Conservation (phyloP, 192 early-diverging fungal species). For the Backusella australiensis region DNA sequence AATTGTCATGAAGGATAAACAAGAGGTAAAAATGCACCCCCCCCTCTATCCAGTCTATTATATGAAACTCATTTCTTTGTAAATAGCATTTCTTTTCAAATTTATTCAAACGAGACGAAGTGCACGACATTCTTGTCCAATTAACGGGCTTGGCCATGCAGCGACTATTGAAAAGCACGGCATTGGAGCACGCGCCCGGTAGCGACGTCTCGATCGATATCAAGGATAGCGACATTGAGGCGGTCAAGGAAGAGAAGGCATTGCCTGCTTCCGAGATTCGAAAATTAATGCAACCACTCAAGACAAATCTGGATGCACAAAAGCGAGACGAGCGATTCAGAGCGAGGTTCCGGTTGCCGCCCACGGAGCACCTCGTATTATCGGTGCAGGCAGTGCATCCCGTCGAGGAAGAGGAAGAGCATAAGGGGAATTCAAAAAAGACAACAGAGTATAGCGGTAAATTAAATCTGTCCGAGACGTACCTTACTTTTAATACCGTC, state of each 20-base stretch:
- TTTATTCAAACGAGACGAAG: constrained; percentile 89
- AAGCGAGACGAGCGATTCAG: constrained; percentile 82
- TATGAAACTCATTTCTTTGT: not conserved
- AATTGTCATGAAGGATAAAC: constrained; percentile 77
- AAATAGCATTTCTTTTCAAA: constrained; percentile 86
- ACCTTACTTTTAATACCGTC: constrained; percentile 68
- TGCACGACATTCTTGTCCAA: constrained; percentile 76
- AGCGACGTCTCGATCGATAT: constrained; percentile 16
- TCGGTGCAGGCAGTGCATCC: constrained; percentile 59
- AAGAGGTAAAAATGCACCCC: constrained; percentile 50
- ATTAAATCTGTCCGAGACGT: constrained; percentile 74
- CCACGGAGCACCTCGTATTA: constrained; percentile 72
- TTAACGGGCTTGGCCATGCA: constrained; percentile 78
- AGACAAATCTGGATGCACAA: constrained; percentile 66
- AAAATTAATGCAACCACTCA: constrained; percentile 44
- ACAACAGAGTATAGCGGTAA: constrained; percentile 51
- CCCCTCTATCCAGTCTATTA: too few relatives aligned
- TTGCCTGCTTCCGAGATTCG: constrained; percentile 9
- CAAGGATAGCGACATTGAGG: constrained; percentile 1
- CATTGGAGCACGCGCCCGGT: constrained; percentile 62
- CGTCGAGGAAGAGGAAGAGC: constrained; percentile 42
- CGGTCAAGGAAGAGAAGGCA: not conserved
- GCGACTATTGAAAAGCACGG: constrained; percentile 72
- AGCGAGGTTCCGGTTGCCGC: constrained; percentile 73
- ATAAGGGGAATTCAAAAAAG: not conserved